phyloP scores from a whole-genome alignment of 768 basidiomycete genomes.

The Leucocoprinus leucothites region DNA sequence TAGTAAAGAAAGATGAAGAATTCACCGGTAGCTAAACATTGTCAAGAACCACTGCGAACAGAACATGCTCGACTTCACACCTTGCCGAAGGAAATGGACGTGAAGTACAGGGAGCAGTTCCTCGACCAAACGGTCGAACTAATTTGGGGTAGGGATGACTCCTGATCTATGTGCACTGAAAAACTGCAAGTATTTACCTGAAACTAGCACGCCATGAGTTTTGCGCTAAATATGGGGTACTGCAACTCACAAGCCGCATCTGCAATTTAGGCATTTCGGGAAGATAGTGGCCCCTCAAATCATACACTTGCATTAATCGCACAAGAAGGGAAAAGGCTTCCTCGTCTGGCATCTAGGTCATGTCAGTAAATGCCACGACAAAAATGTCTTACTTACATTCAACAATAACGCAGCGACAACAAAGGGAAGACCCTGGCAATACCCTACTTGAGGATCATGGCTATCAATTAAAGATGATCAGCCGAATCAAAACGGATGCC shows the following conservation, averaged over 20 bases:
- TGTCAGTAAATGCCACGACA: slow-evolving; percentile 10
- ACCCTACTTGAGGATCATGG: slow-evolving; percentile 92
- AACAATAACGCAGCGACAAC: slow-evolving; percentile 91
- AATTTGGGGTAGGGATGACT: slow-evolving; percentile 3
- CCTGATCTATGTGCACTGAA: slow-evolving; percentile 4
- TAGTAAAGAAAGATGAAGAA: not conserved
- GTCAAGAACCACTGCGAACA: slow-evolving; percentile 99
- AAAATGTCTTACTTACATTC: slow-evolving; percentile 54
- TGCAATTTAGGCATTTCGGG: slow-evolving; percentile 99
- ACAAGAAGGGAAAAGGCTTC: slow-evolving; percentile 97
- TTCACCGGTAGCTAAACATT: slow-evolving; percentile 90
- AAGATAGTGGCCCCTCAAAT: slow-evolving; percentile 93
- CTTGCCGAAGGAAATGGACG: slow-evolving; percentile 89
- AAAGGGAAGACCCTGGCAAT: slow-evolving; percentile 96
- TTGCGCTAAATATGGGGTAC: slow-evolving; percentile 23
- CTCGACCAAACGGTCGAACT: slow-evolving; percentile 95
- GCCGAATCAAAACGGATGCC: not conserved
- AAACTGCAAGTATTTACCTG: slow-evolving; percentile 40
- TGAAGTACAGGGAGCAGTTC: slow-evolving; percentile 91
- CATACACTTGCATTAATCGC: slow-evolving; percentile 94
- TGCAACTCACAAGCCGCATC: slow-evolving; percentile 70
- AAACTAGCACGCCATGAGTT: slow-evolving; percentile 35
- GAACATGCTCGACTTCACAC: slow-evolving; percentile 97
- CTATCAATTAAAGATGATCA: slow-evolving; percentile 29
- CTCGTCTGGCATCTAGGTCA: slow-evolving; percentile 93